Evolutionary conservation across 345 rosid species (phyloP), one percentile per base, ranked within the genome.

Genomic region (Boechera divaricarpa): DNA sequence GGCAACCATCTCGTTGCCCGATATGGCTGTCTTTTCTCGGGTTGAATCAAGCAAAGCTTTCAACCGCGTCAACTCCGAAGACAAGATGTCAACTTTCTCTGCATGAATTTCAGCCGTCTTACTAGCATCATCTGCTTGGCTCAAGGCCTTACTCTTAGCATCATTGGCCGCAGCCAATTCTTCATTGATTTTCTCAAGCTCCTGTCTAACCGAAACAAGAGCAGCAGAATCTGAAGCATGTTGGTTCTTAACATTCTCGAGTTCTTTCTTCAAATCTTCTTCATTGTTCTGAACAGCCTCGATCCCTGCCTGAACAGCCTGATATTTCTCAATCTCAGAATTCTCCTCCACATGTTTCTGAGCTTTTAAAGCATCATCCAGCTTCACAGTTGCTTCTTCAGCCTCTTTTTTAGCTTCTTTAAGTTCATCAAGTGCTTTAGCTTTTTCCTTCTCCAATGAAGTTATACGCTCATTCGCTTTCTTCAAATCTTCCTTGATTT

Each of bases 91-190:
- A 73, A 79, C 94, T 81, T 92, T 91, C 64, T 89, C 94, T 0
- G 77, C 91, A 74, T 91, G 97, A 70, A 86, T 80, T 75, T 88
- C 97, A 21, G 93, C 98, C 6, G 87, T 87, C 86, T 88, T 95
- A 38, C 96, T 87, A n/a, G 96, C 97, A 65, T 92, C 94, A 74
- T 88, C 97, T 1, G 99, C 98, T 78, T 89, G 90, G 85, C 77
- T 83, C 83, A 95, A 54, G 5, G 98, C 99, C 82, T 95, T 91
- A 73, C 84, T 86, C 86, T 95, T 95, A 5, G 93, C 91, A 54
- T 91, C 99, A 53, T 75, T 83, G 32, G 89, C 86, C 87, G 79
- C 83, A 68, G 82, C 85, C 64, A 92, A 75, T 63, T 92, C 99
- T 73, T 89, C 88, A 70, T 86, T 91, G 71, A 85, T 70, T 71